phyloP scores from a whole-genome alignment of 2,329 filamentous ascomycete genomes.

The Calonectria pseudoturangicola region DNA sequence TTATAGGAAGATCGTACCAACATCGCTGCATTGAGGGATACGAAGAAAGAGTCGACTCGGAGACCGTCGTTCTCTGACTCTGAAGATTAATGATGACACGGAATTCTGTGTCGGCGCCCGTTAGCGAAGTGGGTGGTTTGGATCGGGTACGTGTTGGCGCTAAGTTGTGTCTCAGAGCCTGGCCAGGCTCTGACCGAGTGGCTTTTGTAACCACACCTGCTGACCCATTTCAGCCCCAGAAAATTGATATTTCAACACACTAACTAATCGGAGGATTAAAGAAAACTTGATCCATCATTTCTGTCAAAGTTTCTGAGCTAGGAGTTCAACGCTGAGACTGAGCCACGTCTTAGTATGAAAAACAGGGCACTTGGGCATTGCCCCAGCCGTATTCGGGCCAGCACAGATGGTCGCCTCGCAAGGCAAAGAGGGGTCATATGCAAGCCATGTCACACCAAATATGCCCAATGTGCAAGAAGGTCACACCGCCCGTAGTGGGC shows the following conservation, averaged over 20 bases:
- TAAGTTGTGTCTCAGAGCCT: constrained; percentile 3
- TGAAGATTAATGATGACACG: background rate
- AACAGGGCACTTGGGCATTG: no score
- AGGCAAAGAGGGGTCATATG: constrained; percentile 21
- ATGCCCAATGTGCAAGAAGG: background rate
- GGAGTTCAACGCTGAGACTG: background rate
- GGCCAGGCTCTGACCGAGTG: constrained; percentile 4
- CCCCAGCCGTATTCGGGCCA: background rate
- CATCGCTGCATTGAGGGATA: constrained; percentile 7
- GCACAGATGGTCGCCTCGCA: background rate
- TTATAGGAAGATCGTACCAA: background rate
- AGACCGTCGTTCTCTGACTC: background rate
- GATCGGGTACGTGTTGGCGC: background rate
- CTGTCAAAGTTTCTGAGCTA: background rate
- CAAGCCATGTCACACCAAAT: background rate
- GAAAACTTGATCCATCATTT: no score
- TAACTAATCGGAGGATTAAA: no score
- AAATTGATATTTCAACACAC: background rate
- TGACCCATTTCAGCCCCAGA: background rate
- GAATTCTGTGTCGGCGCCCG: background rate
- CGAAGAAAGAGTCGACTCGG: background rate
- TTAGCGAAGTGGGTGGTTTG: background rate
- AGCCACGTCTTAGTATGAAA: no score
- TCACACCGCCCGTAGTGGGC: background rate
- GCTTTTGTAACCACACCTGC: background rate